phyloP scores from a whole-genome alignment of 2,329 filamentous ascomycete genomes.

The Phyllosticta citribraziliensis region DNA sequence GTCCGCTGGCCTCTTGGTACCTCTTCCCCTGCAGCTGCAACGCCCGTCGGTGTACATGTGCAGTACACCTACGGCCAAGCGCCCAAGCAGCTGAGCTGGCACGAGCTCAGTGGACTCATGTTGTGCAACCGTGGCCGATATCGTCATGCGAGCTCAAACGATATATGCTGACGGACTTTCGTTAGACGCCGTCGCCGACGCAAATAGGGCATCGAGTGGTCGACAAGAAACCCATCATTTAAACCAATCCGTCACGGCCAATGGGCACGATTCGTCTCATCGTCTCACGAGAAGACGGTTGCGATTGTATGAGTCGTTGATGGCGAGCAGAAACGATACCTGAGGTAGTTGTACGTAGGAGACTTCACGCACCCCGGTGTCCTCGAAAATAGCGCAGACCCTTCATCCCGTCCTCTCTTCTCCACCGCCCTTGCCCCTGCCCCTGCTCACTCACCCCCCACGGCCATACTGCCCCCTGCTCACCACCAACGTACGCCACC shows the following conservation, averaged over 20 bases:
- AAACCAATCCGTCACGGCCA: too few relatives aligned
- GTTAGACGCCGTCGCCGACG: not conserved
- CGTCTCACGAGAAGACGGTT: too few relatives aligned
- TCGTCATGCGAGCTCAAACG: not conserved
- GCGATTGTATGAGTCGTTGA: too few relatives aligned
- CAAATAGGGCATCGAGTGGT: not conserved
- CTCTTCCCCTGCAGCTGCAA: not conserved
- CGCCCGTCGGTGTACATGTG: not conserved
- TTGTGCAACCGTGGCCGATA: not conserved
- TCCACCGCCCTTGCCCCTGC: not conserved
- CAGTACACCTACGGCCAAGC: not conserved
- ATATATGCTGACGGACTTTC: not conserved
- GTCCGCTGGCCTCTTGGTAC: not conserved
- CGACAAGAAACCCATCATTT: not conserved
- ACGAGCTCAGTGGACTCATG: not conserved
- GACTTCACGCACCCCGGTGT: too few relatives aligned
- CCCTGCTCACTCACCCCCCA: not conserved
- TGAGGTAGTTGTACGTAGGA: too few relatives aligned
- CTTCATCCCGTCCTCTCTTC: too few relatives aligned
- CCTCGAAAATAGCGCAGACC: too few relatives aligned
- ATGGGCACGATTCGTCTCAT: too few relatives aligned
- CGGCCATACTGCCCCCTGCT: not conserved
- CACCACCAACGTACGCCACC: not conserved
- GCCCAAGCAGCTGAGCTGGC: conserved; percentile 3
- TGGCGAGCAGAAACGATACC: too few relatives aligned